These are phyloP conservation scores for Chaetothyriales sp. DNA, from an alignment of 2,329 filamentous ascomycete species.

Conservation along the genomic window DNA sequence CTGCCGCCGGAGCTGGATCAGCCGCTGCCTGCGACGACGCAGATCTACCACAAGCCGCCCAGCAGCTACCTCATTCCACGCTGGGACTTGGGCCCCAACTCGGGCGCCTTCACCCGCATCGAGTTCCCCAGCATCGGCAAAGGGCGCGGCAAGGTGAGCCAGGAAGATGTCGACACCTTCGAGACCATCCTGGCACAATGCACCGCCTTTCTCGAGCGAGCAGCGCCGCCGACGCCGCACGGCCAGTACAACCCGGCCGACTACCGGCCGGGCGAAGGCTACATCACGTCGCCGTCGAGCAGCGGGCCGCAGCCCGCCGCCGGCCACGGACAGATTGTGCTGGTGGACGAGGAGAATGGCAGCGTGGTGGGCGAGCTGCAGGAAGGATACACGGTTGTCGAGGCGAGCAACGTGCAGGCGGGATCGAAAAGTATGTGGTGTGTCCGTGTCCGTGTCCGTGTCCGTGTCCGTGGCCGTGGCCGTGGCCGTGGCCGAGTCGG, in stretches of 20 bases:
- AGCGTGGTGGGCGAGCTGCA: slow-evolving; percentile 86
- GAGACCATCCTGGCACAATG: slow-evolving; percentile 97
- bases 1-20: slow-evolving; percentile 89
- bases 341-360: slow-evolving; percentile 91
- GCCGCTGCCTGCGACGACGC: slow-evolving; percentile 83
- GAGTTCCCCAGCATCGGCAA: slow-evolving; percentile 68
- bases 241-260: slow-evolving; percentile 63
- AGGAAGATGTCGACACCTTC: slow-evolving; percentile 91
- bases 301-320: slow-evolving; percentile 13
- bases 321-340: slow-evolving; percentile 62
- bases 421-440: slow-evolving; percentile 71
- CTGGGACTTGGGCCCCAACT: slow-evolving; percentile 82
- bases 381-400: slow-evolving; percentile 66
- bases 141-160: slow-evolving; percentile 50
- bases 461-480: not conserved
- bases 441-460: not conserved
- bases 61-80: slow-evolving; percentile 86
- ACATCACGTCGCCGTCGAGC: slow-evolving; percentile 36
- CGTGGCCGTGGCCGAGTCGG: no score
- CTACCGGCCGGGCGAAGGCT: slow-evolving; percentile 68
- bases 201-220: slow-evolving; percentile 83
- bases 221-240: slow-evolving; percentile 43
- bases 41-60: slow-evolving; percentile 93
- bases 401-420: slow-evolving; percentile 59
- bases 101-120: slow-evolving; percentile 81